These are phyloP conservation scores for Chlamydomonas sp. DNA, from an alignment of 139 green algal species.

Conservation along the genomic window DNA sequence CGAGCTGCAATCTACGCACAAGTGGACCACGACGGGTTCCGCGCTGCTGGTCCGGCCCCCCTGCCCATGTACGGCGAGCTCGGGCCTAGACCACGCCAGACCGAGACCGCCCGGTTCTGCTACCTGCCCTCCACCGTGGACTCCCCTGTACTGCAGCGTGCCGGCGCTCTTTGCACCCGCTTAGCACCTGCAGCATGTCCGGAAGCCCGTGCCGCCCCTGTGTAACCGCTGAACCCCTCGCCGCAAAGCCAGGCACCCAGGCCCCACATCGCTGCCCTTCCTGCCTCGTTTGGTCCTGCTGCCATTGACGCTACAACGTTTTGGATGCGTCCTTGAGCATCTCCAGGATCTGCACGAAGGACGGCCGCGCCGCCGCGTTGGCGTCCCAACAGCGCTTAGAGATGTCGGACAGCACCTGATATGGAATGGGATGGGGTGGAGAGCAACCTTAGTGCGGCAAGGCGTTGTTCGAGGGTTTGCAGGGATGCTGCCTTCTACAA, in stretches of 20 bases:
- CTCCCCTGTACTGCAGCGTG: too few species aligned
- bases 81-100: too few species aligned
- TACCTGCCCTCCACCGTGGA: neutral
- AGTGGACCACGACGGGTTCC: too few species aligned
- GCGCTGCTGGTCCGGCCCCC: too few species aligned
- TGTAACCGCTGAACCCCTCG: too few species aligned
- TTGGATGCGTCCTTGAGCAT: constrained; percentile 48
- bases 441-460: neutral
- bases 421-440: too few species aligned
- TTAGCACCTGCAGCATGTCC: too few species aligned
- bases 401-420: constrained; percentile 25
- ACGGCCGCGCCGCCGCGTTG: constrained; percentile 41
- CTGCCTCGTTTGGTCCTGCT: neutral
- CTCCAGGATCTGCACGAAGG: constrained; percentile 51
- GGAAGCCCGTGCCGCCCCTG: too few species aligned
- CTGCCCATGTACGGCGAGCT: too few species aligned
- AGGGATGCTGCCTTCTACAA: neutral
- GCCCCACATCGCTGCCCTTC: neutral
- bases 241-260: too few species aligned
- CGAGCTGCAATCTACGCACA: too few species aligned
- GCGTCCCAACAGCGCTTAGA: constrained; percentile 56
- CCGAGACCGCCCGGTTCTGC: neutral
- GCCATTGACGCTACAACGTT: neutral
- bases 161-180: neutral
- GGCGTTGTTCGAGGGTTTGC: neutral